Percentiles rank a stretch among this genome's conserved stretches.
These are phyloP conservation scores for Hypoxylon sp. DNA, from an alignment of 2,329 filamentous ascomycete species.

Conservation along the genomic window DNA sequence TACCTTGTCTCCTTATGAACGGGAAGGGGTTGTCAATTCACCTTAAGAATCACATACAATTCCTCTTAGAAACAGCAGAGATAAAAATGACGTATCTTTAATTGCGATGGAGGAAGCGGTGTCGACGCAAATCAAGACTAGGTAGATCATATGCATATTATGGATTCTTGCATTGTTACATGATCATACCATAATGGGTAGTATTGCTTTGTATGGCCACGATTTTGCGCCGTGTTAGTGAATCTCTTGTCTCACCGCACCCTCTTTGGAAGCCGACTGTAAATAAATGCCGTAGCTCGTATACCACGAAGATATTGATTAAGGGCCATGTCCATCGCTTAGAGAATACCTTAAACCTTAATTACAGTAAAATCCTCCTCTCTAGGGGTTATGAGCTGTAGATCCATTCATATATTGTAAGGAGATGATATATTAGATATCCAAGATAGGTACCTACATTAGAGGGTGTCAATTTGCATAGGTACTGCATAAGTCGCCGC, in stretches of 20 bases:
- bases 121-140: background rate
- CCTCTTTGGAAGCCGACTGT: background rate
- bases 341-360: background rate
- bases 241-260: conserved; percentile 6
- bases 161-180: background rate
- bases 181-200: conserved; percentile 9
- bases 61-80: background rate
- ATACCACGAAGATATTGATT: background rate
- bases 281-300: background rate
- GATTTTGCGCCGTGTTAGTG: background rate
- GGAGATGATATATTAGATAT: background rate
- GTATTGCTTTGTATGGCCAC: conserved; percentile 1
- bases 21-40: background rate
- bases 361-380: background rate
- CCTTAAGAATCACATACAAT: background rate
- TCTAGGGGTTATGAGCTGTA: background rate
- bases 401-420: too few relatives aligned
- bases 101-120: background rate
- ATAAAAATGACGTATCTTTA: background rate
- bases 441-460: background rate
- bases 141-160: background rate
- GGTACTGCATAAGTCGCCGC: conserved; percentile 7
- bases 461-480: conserved; percentile 4
- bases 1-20: too few relatives aligned
- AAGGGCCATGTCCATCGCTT: background rate